These are phyloP conservation scores for Ophiostoma sp. DNA, from an alignment of 2,329 filamentous ascomycete species.

Conservation along the genomic window DNA sequence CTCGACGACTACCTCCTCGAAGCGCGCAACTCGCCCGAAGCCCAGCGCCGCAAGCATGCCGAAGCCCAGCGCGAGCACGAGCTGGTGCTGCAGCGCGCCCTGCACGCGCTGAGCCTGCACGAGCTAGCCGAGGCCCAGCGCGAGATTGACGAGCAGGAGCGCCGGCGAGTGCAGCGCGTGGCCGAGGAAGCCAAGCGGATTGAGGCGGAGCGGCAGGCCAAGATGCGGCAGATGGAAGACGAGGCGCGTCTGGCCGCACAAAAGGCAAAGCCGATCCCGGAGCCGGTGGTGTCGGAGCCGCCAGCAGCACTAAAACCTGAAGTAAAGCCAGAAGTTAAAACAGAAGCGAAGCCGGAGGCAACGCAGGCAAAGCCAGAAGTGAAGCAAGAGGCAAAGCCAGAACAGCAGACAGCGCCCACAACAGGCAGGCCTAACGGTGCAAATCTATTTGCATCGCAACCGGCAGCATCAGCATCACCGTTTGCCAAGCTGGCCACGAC, in stretches of 20 bases:
- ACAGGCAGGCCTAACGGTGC: not conserved
- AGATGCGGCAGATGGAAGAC: slow-evolving; percentile 30
- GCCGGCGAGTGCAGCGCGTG: slow-evolving; percentile 27
- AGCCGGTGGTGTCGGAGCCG: slow-evolving; percentile 20
- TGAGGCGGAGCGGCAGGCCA: slow-evolving; percentile 27
- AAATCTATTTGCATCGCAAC: not conserved
- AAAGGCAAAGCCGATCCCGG: slow-evolving; percentile 32
- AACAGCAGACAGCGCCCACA: not conserved
- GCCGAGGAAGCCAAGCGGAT: slow-evolving; percentile 31
- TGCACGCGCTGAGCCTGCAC: slow-evolving; percentile 29
- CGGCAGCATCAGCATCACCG: slow-evolving; percentile 6
- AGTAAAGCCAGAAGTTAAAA: not conserved
- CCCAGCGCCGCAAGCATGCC: slow-evolving; percentile 32
- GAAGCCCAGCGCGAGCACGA: slow-evolving; percentile 32
- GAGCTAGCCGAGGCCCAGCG: slow-evolving; percentile 30
- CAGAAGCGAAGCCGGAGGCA: not conserved
- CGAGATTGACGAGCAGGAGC: slow-evolving; percentile 30
- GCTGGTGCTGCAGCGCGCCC: slow-evolving; percentile 28
- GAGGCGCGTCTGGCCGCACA: slow-evolving; percentile 35
- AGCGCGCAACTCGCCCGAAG: slow-evolving; percentile 34
- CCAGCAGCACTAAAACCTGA: not conserved
- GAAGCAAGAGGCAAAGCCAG: not conserved
- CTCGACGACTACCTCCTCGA: slow-evolving; percentile 30
- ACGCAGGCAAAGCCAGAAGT: not conserved
- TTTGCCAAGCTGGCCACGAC: not conserved